phyloP scores from a whole-genome alignment of 192 early-diverging fungal species.

The Coemansia sp. region DNA sequence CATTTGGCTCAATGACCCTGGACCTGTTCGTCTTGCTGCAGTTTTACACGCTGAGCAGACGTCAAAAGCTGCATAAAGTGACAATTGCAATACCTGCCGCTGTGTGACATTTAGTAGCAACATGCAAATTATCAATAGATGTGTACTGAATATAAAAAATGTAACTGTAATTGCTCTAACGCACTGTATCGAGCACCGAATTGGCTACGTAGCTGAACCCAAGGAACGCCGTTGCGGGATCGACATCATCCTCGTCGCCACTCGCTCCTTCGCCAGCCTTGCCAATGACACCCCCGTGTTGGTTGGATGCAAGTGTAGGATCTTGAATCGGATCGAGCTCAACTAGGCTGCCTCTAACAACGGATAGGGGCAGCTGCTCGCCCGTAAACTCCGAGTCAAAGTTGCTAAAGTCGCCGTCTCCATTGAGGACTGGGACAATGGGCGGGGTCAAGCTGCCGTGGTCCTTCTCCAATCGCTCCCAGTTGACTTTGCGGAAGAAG shows the following conservation, averaged over 20 bases:
- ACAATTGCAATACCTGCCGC: background rate
- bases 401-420: constrained; percentile 73
- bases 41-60: constrained; percentile 12
- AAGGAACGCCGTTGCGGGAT: constrained; percentile 52
- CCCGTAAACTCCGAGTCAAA: constrained; percentile 80
- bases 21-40: constrained; percentile 22
- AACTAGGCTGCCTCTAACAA: constrained; percentile 23
- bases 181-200: constrained; percentile 46
- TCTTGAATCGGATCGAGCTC: constrained; percentile 21
- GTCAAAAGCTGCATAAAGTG: background rate
- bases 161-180: background rate
- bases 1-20: constrained; percentile 22
- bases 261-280: background rate
- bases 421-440: constrained; percentile 63
- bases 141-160: background rate
- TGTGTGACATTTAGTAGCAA: background rate
- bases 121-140: background rate
- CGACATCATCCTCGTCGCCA: constrained; percentile 20
- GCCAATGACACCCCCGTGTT: constrained; percentile 9
- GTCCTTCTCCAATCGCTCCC: constrained; percentile 61
- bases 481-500: constrained; percentile 78
- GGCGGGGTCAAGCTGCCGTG: constrained; percentile 62
- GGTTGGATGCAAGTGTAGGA: background rate
- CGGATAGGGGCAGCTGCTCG: constrained; percentile 45
- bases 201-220: constrained; percentile 56